Evolutionary conservation across 2,329 filamentous ascomycete genomes (phyloP).

Genomic region (Fusarium brevicatenulatum): DNA sequence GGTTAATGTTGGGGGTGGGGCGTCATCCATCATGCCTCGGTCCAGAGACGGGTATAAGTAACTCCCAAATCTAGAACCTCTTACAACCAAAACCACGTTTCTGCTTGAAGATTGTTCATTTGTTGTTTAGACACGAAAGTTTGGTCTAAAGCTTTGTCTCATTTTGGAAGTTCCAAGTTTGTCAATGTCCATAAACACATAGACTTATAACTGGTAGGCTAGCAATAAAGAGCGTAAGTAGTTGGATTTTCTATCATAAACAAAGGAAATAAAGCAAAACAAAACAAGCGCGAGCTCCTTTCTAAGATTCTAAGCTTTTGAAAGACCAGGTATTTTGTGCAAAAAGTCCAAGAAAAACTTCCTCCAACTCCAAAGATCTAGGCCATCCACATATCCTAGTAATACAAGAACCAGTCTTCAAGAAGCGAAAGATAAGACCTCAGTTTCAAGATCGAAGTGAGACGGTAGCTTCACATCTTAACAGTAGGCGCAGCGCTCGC

Average conservation of each 20-base stretch:
- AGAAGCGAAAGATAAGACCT: neutral
- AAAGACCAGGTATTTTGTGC: neutral
- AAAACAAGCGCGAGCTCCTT: conserved; percentile 3
- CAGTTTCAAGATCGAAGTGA: too few relatives aligned
- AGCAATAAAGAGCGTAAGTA: conserved; percentile 7
- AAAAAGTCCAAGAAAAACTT: neutral
- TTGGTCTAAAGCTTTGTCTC: neutral
- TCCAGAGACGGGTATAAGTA: neutral
- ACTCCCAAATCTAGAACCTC: neutral
- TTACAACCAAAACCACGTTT: neutral
- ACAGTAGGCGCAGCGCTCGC: conserved; percentile 33
- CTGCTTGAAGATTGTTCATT: neutral
- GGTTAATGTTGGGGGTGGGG: conserved; percentile 27
- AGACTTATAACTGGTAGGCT: neutral
- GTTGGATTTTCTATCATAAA: neutral
- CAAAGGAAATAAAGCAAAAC: neutral
- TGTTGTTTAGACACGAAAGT: neutral
- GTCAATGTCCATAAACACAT: neutral
- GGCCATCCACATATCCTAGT: neutral
- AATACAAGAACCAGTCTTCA: neutral
- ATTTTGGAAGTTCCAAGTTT: neutral
- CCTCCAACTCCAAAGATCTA: neutral
- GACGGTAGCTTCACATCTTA: neutral
- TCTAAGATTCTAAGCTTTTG: conserved; percentile 5
- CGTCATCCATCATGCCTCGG: conserved; percentile 21